Percentiles rank a stretch among this genome's conserved stretches.
Conservation (phyloP, 345 rosid species). For the Sisymbrium altissimum region DNA sequence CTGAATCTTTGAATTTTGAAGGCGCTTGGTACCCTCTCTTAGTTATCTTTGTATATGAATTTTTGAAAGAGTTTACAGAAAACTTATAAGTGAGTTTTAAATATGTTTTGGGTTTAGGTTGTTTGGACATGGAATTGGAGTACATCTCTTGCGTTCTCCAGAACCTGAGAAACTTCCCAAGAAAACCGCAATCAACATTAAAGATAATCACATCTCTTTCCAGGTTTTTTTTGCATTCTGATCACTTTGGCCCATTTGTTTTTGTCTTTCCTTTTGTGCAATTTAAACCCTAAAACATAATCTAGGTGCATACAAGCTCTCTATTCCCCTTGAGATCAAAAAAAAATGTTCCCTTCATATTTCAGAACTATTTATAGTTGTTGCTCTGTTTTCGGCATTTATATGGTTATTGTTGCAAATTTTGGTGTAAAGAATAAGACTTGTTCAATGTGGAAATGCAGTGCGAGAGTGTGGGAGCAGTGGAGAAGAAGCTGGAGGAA, state of each 20-base stretch:
- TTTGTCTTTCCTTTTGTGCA: too few species aligned
- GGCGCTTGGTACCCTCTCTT: slow-evolving; percentile 62
- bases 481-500: slow-evolving; percentile 64
- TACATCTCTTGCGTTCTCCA: slow-evolving; percentile 57
- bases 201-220: slow-evolving; percentile 74
- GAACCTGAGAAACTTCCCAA: slow-evolving; percentile 55
- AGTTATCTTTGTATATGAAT: not conserved
- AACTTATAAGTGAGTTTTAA: not conserved
- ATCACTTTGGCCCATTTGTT: not conserved
- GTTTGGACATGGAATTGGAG: slow-evolving; percentile 64
- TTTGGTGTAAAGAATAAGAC: not conserved
- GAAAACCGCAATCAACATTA: slow-evolving; percentile 49
- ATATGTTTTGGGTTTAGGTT: slow-evolving; percentile 40
- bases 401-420: not conserved
- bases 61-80: not conserved
- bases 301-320: too few species aligned
- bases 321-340: not conserved
- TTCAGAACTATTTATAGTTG: not conserved
- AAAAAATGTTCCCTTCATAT: too few species aligned
- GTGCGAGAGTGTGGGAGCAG: slow-evolving; percentile 67
- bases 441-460: slow-evolving; percentile 15
- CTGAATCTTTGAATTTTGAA: slow-evolving; percentile 58
- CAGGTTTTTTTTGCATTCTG: slow-evolving; percentile 39
- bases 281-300: too few species aligned
- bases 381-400: slow-evolving; percentile 22